Base-by-base conservation (phyloP, 345 rosid species). In the Hibiscus syriacus region DNA sequence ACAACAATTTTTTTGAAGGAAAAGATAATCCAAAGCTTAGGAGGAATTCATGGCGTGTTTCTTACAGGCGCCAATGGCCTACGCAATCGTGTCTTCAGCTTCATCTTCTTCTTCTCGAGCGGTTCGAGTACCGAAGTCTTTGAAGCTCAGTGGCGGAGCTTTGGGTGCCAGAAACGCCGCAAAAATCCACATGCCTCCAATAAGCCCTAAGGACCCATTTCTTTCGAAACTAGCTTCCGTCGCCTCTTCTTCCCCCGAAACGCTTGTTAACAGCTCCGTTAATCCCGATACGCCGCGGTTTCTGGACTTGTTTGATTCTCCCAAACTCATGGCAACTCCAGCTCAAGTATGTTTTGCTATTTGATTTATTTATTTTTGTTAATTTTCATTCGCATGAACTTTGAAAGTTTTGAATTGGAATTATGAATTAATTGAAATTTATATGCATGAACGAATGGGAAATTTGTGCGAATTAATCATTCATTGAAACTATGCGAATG, bases 241-340 rank as follows among this genome's bases (percentile, higher is more conserved):
- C 13, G 90, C 96, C 7, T 82, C 87, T 36, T 75, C 59, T 23
- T 84, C 96, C 0, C 88, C 97, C 2, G 92, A 85, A 39, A 60
- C 65, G 22, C 72, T 88, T 53, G 68, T 81, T 16, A 82, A 79
- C 43, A 79, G 85, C 20, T 83, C 89, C 20, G 71, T 64, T 0
- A 74, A 77, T 66, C 7, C 92, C 9, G 87, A 82, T 69, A 29
- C 78, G 55, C 96, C 80, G 22, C 98, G 97, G 34, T 92, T 60
- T 66, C 75, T 88, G 27, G 93, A 90, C 81, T 72, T 92, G 75
- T 85, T 87, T 43, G 92, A 85, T 22, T 82, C 93, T 17, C 87
- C 96, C 54, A 75, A 78, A 81, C 85, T 84, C 82, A 90, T 90
- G 97, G 88, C 93, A 52, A 74, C 96, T 53, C 93, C 93, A 27